Conservation (phyloP, 2,329 filamentous ascomycete genomes). For the Microcyclosporella mali region DNA sequence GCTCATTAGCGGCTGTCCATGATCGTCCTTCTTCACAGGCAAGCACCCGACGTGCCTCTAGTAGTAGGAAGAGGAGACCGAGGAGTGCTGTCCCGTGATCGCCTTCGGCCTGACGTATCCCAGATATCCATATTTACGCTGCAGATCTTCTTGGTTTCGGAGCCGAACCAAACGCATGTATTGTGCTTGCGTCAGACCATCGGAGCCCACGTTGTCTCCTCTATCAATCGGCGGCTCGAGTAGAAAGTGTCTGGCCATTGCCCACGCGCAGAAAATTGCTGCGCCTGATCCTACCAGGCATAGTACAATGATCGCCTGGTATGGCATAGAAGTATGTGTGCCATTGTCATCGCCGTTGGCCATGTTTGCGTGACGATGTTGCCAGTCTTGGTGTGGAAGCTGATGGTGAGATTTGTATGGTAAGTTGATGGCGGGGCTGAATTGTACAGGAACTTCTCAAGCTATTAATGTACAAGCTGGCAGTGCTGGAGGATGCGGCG, state of each 20-base stretch:
- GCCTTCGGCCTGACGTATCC: constrained; percentile 4
- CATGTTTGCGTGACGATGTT: neutral
- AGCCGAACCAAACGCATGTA: constrained; percentile 22
- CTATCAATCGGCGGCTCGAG: constrained; percentile 1
- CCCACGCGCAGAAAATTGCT: constrained; percentile 15
- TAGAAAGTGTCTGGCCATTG: constrained; percentile 16
- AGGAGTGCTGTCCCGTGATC: constrained; percentile 10
- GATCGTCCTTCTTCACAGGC: neutral
- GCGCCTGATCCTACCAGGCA: constrained; percentile 19
- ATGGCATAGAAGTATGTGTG: constrained; percentile 11
- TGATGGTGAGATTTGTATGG: neutral
- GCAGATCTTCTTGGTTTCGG: constrained; percentile 17
- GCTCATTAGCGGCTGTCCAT: neutral
- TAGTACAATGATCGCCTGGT: constrained; percentile 19
- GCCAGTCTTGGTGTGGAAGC: neutral
- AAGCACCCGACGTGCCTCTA: neutral
- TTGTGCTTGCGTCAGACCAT: constrained; percentile 19
- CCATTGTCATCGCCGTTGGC: neutral
- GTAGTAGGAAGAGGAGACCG: constrained; percentile 9
- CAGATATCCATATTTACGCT: constrained; percentile 11
- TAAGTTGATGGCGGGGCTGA: too few species aligned
- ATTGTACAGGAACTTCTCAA: too few species aligned
- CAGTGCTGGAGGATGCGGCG: too few species aligned
- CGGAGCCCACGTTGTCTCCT: constrained; percentile 3
- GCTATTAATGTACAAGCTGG: too few species aligned